Evolutionary conservation across 2,329 filamentous ascomycete species (phyloP).

Genomic region (Trichophyton mentagrophytes): DNA sequence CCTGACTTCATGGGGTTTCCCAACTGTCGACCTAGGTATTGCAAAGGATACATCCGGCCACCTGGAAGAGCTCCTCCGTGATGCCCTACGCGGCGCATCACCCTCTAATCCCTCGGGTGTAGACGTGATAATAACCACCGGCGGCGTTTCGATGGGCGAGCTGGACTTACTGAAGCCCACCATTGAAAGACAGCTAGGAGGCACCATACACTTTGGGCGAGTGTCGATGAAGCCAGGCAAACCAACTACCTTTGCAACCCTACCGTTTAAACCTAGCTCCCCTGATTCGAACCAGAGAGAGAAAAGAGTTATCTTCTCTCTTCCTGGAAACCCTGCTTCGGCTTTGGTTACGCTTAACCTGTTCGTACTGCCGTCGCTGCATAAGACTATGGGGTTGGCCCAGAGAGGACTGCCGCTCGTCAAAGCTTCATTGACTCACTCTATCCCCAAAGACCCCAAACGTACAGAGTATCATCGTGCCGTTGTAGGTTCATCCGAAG

Average conservation of each 20-base stretch:
- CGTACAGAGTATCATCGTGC: slow-evolving; percentile 87
- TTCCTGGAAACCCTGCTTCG: slow-evolving; percentile 88
- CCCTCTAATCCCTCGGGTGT: slow-evolving; percentile 33
- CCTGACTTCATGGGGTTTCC: slow-evolving; percentile 59
- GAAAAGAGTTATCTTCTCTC: slow-evolving; percentile 65
- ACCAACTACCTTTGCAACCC: slow-evolving; percentile 88
- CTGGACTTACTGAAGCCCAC: slow-evolving; percentile 93
- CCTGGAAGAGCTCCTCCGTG: slow-evolving; percentile 64
- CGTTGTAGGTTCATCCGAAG: slow-evolving; percentile 50
- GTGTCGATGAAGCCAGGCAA: slow-evolving; percentile 98
- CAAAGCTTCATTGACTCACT: slow-evolving; percentile 56
- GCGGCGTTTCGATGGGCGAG: slow-evolving; percentile 96
- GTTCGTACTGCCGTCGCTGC: slow-evolving; percentile 79
- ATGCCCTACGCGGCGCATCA: slow-evolving; percentile 48
- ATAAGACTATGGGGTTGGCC: slow-evolving; percentile 56
- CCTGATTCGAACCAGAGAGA: slow-evolving; percentile 40
- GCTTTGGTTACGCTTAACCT: slow-evolving; percentile 88
- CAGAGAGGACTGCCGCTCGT: slow-evolving; percentile 56
- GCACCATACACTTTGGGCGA: slow-evolving; percentile 89
- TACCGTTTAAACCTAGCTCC: slow-evolving; percentile 47
- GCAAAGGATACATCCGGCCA: slow-evolving; percentile 46
- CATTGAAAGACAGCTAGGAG: slow-evolving; percentile 76
- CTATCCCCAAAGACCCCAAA: slow-evolving; percentile 59
- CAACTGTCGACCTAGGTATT: slow-evolving; percentile 75
- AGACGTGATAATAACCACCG: slow-evolving; percentile 80